Evolutionary conservation across 2,329 filamentous ascomycete species (phyloP).

Genomic region (Colletotrichum sp.): DNA sequence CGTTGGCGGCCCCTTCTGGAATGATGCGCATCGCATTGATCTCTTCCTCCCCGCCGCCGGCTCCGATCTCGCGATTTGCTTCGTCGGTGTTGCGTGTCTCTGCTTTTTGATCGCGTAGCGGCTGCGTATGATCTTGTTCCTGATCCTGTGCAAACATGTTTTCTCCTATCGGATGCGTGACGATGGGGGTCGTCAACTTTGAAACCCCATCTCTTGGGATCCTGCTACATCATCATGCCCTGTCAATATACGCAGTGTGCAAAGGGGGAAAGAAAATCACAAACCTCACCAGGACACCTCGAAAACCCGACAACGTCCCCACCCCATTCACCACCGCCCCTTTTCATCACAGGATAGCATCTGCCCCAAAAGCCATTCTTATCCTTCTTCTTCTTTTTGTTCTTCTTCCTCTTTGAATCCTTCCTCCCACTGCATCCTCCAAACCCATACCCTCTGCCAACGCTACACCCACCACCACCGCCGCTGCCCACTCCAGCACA

Average conservation of each 20-base stretch:
- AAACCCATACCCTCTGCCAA: background rate
- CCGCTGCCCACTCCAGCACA: background rate
- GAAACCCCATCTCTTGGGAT: constrained; percentile 5
- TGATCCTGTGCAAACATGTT: background rate
- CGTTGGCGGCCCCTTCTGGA: background rate
- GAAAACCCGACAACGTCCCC: constrained; percentile 8
- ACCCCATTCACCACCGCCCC: background rate
- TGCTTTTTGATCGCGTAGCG: background rate
- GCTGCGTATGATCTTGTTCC: background rate
- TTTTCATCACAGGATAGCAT: background rate
- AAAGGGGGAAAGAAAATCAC: background rate
- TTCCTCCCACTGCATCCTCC: background rate
- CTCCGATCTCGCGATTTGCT: background rate
- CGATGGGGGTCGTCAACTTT: background rate
- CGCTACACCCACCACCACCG: background rate
- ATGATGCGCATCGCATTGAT: background rate
- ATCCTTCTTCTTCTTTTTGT: background rate
- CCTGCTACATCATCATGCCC: background rate
- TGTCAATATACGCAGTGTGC: too few species aligned
- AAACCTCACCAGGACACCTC: constrained; percentile 10
- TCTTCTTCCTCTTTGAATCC: background rate
- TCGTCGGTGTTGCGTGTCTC: background rate
- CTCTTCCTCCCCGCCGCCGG: background rate
- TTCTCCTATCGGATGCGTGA: background rate
- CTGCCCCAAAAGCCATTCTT: background rate